Conservation (phyloP, 495 filamentous ascomycete genomes). For the Neurospora tetrasperma region DNA sequence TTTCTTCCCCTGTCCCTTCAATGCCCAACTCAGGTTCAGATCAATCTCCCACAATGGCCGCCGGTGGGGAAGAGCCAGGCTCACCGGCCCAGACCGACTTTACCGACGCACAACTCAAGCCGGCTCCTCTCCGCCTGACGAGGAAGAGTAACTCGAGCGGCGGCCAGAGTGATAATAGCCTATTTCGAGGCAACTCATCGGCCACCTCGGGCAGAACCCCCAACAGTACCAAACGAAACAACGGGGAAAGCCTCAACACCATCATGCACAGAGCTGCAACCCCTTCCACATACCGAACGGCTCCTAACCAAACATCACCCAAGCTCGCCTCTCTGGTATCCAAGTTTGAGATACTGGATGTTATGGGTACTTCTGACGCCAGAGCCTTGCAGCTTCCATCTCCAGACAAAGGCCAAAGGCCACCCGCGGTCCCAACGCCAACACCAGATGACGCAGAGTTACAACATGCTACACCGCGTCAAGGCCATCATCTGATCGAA, state of each 20-base stretch:
- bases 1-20: not conserved
- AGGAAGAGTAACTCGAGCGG: conserved; percentile 11
- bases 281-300: not conserved
- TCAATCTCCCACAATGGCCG: not conserved
- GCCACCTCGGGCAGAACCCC: not conserved
- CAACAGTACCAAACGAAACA: not conserved
- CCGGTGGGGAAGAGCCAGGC: not conserved
- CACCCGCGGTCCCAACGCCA: not conserved
- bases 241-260: not conserved
- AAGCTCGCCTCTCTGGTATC: conserved; percentile 26
- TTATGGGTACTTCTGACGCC: conserved; percentile 16
- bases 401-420: not conserved
- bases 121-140: conserved; percentile 21
- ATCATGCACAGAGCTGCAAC: conserved; percentile 6
- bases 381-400: conserved; percentile 1
- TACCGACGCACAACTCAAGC: conserved; percentile 17
- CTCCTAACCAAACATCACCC: conserved; percentile 4
- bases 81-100: conserved; percentile 4
- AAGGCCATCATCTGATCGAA: not conserved
- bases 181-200: not conserved
- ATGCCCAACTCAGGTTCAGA: not conserved
- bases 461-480: not conserved
- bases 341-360: conserved; percentile 32
- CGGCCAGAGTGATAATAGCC: conserved; percentile 1
- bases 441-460: conserved; percentile 2